These are phyloP conservation scores for Apophysomyces ossiformis DNA, from an alignment of 371 early-diverging fungal genomes.

Conservation along the genomic window DNA sequence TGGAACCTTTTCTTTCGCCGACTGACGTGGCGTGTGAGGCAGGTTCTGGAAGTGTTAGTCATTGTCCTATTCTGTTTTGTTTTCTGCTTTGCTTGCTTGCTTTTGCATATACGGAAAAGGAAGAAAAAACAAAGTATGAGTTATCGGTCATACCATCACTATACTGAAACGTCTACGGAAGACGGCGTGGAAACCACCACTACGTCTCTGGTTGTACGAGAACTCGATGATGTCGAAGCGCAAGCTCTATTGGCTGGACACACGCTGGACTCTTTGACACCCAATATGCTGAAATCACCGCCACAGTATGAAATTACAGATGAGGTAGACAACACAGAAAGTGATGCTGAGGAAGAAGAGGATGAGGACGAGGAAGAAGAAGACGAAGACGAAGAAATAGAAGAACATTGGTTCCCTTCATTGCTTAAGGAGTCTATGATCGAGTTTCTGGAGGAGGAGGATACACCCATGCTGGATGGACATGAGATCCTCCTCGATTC, in stretches of 20 bases:
- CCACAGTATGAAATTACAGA: constrained; percentile 20
- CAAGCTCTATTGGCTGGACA: constrained; percentile 2
- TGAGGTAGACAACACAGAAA: constrained; percentile 14
- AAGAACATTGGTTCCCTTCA: constrained; percentile 30
- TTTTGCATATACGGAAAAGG: no score
- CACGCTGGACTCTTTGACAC: constrained; percentile 13
- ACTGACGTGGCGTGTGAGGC: no score
- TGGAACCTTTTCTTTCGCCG: no score
- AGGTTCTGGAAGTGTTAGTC: no score
- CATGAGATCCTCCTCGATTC: constrained; percentile 17
- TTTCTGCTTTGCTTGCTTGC: no score
- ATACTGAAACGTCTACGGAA: neutral
- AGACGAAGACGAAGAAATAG: constrained; percentile 19
- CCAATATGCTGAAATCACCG: constrained; percentile 18
- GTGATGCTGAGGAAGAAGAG: constrained; percentile 14
- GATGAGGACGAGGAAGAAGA: constrained; percentile 17
- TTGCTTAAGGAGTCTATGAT: constrained; percentile 21
- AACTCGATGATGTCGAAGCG: constrained; percentile 16
- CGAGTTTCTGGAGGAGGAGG: constrained; percentile 25
- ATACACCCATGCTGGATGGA: constrained; percentile 11
- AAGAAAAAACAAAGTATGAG: neutral
- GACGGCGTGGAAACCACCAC: neutral
- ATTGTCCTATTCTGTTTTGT: no score
- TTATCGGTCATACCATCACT: neutral
- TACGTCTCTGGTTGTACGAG: constrained; percentile 3